Percentiles rank a stretch among this genome's conserved stretches.
These are phyloP conservation scores for Hypholoma sublateritium DNA, from an alignment of 768 basidiomycete genomes.

Conservation along the genomic window DNA sequence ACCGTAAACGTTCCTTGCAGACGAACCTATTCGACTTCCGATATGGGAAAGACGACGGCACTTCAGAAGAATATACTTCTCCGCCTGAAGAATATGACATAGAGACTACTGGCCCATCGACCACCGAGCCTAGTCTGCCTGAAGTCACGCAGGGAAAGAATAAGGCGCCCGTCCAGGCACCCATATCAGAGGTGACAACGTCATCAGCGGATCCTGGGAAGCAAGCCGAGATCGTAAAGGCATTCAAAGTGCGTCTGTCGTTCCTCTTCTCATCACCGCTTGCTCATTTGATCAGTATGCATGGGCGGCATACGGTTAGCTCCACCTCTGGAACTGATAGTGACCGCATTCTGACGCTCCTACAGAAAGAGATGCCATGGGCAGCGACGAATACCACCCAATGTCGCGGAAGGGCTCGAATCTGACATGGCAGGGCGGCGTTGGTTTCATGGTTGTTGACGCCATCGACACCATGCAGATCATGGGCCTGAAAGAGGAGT, in stretches of 20 bases:
- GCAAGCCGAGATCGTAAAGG: constrained; percentile 68
- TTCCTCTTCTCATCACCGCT: neutral
- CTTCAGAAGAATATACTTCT: neutral
- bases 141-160: neutral
- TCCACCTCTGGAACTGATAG: neutral
- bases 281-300: constrained; percentile 57
- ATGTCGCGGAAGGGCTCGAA: constrained; percentile 74
- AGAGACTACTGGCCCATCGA: neutral
- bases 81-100: neutral
- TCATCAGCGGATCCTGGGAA: constrained; percentile 31
- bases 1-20: neutral
- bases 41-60: constrained; percentile 1
- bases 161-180: neutral
- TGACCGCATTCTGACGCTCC: neutral
- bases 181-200: neutral
- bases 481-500: constrained; percentile 86
- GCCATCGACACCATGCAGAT: constrained; percentile 88
- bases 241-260: constrained; percentile 67
- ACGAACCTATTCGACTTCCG: neutral
- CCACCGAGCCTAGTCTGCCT: neutral
- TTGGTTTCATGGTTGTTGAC: constrained; percentile 89
- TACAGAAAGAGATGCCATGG: constrained; percentile 88
- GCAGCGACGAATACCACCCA: constrained; percentile 91
- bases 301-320: constrained; percentile 82
- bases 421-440: constrained; percentile 72